These are phyloP conservation scores for Diaporthe ilicicola DNA, from an alignment of 2,329 filamentous ascomycete genomes.

Conservation along the genomic window DNA sequence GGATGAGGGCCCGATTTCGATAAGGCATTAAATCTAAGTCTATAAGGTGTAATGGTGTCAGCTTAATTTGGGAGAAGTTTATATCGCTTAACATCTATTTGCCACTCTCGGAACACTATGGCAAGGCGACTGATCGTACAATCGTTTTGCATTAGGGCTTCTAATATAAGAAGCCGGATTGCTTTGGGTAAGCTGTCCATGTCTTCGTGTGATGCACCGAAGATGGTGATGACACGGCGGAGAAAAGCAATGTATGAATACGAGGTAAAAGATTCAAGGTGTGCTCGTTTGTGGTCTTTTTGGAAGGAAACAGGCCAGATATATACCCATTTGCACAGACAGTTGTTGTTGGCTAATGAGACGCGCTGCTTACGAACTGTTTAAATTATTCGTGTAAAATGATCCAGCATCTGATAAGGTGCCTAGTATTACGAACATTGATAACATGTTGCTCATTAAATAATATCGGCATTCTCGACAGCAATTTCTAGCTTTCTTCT, in stretches of 20 bases:
- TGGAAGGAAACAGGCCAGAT: not conserved
- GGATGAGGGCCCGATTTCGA: slow-evolving; percentile 41
- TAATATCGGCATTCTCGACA: too few species aligned
- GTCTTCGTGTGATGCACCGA: slow-evolving; percentile 31
- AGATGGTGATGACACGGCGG: slow-evolving; percentile 19
- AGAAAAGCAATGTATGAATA: slow-evolving; percentile 29
- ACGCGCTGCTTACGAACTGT: too few species aligned
- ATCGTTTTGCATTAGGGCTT: slow-evolving; percentile 36
- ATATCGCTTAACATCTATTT: slow-evolving; percentile 40
- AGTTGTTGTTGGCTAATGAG: too few species aligned
- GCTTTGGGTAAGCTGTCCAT: slow-evolving; percentile 37
- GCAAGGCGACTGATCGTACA: slow-evolving; percentile 37
- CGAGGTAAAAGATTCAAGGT: not conserved
- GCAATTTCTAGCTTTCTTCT: too few species aligned
- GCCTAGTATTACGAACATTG: too few species aligned
- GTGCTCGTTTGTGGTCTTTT: not conserved
- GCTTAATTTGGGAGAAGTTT: slow-evolving; percentile 43
- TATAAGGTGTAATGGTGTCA: slow-evolving; percentile 41
- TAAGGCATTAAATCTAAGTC: slow-evolving; percentile 40
- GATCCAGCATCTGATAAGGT: too few species aligned
- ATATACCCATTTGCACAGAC: too few species aligned
- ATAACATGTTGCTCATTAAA: too few species aligned
- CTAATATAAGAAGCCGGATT: slow-evolving; percentile 38
- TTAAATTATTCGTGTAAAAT: too few species aligned
- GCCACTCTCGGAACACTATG: slow-evolving; percentile 45